These are phyloP conservation scores for Ogataea haglerorum DNA, from an alignment of 805 yeast genomes.

Conservation along the genomic window DNA sequence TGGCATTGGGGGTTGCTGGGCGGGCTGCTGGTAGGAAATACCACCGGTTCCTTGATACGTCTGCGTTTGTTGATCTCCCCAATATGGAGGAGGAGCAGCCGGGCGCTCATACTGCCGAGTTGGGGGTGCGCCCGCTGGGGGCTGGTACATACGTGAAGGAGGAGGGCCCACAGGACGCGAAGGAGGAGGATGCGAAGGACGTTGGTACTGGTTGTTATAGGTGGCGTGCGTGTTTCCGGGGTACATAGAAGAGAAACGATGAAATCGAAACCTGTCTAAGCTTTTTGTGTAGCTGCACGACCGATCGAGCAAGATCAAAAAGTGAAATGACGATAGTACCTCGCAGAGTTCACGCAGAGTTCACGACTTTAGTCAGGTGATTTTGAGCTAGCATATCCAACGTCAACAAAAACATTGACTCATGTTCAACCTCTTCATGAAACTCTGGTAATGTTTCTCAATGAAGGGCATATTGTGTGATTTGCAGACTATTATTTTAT, in stretches of 20 bases:
- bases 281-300: slow-evolving; percentile 4
- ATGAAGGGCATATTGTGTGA: slow-evolving; percentile 11
- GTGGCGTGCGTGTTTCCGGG: slow-evolving; percentile 20
- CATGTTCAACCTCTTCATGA: slow-evolving; percentile 4
- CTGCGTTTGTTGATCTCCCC: slow-evolving; percentile 13
- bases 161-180: slow-evolving; percentile 21
- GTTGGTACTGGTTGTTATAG: slow-evolving; percentile 16
- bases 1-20: slow-evolving; percentile 19
- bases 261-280: slow-evolving; percentile 4
- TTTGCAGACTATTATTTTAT: slow-evolving; percentile 2
- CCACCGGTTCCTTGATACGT: slow-evolving; percentile 5
- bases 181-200: slow-evolving; percentile 21
- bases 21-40: slow-evolving; percentile 14
- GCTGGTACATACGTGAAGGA: slow-evolving; percentile 16
- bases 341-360: no score
- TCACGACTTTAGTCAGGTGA: no score
- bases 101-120: slow-evolving; percentile 12
- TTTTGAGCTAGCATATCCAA: not conserved
- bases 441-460: slow-evolving; percentile 10
- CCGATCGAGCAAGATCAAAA: not conserved
- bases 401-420: slow-evolving; percentile 12
- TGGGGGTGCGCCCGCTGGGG: slow-evolving; percentile 22
- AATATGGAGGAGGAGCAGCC: slow-evolving; percentile 14
- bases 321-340: no score
- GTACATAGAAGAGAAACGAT: slow-evolving; percentile 10